Evolutionary conservation across 2,329 filamentous ascomycete genomes (phyloP), one percentile per base, ranked within the genome.

Genomic region (Fusarium cyanostomum): DNA sequence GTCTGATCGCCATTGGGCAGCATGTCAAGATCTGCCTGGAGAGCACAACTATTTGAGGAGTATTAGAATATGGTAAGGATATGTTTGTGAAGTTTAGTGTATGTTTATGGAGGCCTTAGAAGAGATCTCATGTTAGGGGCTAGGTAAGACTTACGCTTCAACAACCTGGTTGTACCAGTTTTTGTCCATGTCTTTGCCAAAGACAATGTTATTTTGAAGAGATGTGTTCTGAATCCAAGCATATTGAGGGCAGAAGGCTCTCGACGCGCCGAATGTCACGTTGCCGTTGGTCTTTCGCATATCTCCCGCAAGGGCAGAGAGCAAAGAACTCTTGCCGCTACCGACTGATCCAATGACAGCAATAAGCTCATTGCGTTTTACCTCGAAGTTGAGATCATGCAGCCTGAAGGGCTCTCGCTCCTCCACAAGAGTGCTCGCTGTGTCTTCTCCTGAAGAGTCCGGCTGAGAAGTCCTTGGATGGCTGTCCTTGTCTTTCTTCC

Each of bases 181-280:
- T 56, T 83, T 83, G 49, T 96, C 83, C 78, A 90, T 86, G 0
- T 87, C 85, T 67, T 92, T 94, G 10, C 94, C 94, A 71, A 98
- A 98, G 0, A 92, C 78, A 57, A 99, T 96, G 71, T 99, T 99
- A 30, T 97, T 87, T 61, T 87, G 88, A 4, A 98, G 85, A 1
- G 90, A 92, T 0, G 92, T 84, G 71, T 98, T 98, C 73, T 98
- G 94, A 44, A 99, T 97, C 95, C 95, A 99, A 0, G 95, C 92
- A 72, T 97, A 97, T 73, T 99, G 94, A 0, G 94, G 94, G 66
- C 95, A 98, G 71, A 97, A 97, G 0, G 94, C 92, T 61, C 94
- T 84, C 4, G 88, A 89, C 0, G 92, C 92, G 35, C 94, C 92
- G 67, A 95, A 84, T 0, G 86, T 84, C 7, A 96, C 84, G 33